Evolutionary conservation across 768 basidiomycete species (phyloP).

Genomic region (Rickenella mellea): DNA sequence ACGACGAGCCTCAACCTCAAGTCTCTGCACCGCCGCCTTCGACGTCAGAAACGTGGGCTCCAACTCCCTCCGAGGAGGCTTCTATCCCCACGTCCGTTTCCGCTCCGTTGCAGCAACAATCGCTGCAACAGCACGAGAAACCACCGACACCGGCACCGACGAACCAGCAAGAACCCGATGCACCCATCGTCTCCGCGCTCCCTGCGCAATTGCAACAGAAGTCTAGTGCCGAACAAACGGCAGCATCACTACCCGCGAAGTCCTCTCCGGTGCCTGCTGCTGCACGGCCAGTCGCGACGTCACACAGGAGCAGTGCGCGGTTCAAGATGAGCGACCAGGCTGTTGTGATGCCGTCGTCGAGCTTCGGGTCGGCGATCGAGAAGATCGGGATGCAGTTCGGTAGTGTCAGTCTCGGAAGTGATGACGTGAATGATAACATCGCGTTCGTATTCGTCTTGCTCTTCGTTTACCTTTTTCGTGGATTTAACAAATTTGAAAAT

Average conservation of each 20-base stretch:
- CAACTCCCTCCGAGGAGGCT: too few species aligned
- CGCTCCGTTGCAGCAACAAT: not conserved
- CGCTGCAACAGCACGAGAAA: not conserved
- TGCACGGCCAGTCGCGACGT: conserved; percentile 40
- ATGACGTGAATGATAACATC: conserved; percentile 42
- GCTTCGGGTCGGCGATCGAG: conserved; percentile 54
- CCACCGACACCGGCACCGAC: conserved; percentile 3
- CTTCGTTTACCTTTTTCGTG: not conserved
- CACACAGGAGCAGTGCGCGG: conserved; percentile 49
- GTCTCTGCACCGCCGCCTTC: not conserved
- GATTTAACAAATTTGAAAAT: conserved; percentile 4
- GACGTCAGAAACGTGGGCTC: conserved; percentile 8
- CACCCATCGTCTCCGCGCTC: conserved; percentile 8
- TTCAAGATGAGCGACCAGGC: conserved; percentile 72
- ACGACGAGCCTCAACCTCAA: conserved; percentile 49
- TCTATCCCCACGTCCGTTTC: too few species aligned
- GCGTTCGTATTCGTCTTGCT: conserved; percentile 29
- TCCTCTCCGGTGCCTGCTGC: conserved; percentile 24
- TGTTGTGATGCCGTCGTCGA: conserved; percentile 67
- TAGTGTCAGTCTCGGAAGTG: conserved; percentile 68
- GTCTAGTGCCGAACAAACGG: conserved; percentile 17
- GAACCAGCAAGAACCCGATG: conserved; percentile 2
- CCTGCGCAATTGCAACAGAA: conserved; percentile 10
- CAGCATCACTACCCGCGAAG: conserved; percentile 31
- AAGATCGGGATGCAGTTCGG: conserved; percentile 89